Percentiles rank a stretch among this genome's conserved stretches.
Evolutionary conservation across 371 early-diverging fungal genomes (phyloP).

Genomic region (Sporodiniella umbellata): DNA sequence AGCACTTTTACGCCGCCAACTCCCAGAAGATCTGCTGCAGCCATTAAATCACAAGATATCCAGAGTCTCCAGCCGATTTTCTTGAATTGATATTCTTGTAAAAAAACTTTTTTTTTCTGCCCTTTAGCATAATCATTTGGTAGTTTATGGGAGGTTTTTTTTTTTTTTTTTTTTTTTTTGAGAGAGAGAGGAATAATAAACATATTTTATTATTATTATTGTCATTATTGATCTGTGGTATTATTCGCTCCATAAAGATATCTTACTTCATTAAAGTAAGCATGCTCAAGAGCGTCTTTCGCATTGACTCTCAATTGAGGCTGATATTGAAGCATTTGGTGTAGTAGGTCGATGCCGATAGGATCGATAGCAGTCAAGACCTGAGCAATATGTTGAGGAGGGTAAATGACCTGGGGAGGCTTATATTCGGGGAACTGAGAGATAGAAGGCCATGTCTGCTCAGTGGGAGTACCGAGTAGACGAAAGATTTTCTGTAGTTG

Average conservation of each 20-base stretch:
- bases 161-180: too few species aligned
- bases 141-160: too few species aligned
- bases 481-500: slow-evolving; percentile 89
- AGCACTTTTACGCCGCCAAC: slow-evolving; percentile 21
- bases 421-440: slow-evolving; percentile 89
- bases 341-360: slow-evolving; percentile 72
- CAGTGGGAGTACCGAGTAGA: slow-evolving; percentile 85
- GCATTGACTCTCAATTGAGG: slow-evolving; percentile 84
- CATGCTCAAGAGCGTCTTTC: slow-evolving; percentile 76
- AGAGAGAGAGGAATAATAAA: too few species aligned
- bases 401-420: slow-evolving; percentile 68
- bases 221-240: too few species aligned
- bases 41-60: too few species aligned
- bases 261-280: slow-evolving; percentile 87
- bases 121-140: too few species aligned
- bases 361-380: slow-evolving; percentile 80
- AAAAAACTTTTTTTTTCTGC: too few species aligned
- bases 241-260: too few species aligned
- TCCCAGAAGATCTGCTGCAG: slow-evolving; percentile 23
- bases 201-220: too few species aligned
- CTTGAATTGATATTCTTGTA: too few species aligned
- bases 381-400: slow-evolving; percentile 60
- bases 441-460: slow-evolving; percentile 86
- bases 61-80: too few species aligned
- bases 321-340: slow-evolving; percentile 78